Evolutionary conservation across 805 yeast genomes (phyloP), one percentile per base, ranked within the genome.

Genomic region (Candida stauntonica): DNA sequence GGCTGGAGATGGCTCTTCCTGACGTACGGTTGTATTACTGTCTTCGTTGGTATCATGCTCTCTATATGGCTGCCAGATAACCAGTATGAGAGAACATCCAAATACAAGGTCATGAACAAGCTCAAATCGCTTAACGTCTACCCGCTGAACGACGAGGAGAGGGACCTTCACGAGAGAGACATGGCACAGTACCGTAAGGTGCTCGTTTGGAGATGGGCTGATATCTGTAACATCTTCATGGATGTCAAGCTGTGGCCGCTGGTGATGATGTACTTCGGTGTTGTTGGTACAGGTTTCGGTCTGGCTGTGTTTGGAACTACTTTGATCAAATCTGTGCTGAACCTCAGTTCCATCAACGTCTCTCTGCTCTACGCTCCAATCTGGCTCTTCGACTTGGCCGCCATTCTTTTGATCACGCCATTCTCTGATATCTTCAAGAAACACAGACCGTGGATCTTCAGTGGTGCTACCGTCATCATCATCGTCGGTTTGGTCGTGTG

Each of bases 1-100:
- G 96, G 95, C 23, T 86, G 87, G 81, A 87, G 82, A 62, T 86
- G 94, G 95, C 71, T 84, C 69, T 86, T 78, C 60, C 66, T 86
- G 41, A 72, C 81, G 6, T 87, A 86, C 54, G 96, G 96, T 7
- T 65, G 73, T 15, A 60, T 85, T 31, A 82, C 94, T 11, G 62
- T 81, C 1, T 61, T 66, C 27, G 75, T 76, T 29, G 94, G 94
- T 12, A 58, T 85, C 13, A 46, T 72, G 3, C 66, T 86, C 33
- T 55, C 81, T 16, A 80, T 91, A 84, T 86, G 94, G 94, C 71
- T 86, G 29, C 96, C 96, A 1, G 94, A 84, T 53, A 47, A 46
- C 38, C 40, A 49, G 29, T 24, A n/a, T 8, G 41, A 49, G 15
- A 45, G 52, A 46, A 14, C 33, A 6, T 32, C 46, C 9, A 44